phyloP scores from a whole-genome alignment of 169 alveolate genomes.

The Neospora caninum region DNA sequence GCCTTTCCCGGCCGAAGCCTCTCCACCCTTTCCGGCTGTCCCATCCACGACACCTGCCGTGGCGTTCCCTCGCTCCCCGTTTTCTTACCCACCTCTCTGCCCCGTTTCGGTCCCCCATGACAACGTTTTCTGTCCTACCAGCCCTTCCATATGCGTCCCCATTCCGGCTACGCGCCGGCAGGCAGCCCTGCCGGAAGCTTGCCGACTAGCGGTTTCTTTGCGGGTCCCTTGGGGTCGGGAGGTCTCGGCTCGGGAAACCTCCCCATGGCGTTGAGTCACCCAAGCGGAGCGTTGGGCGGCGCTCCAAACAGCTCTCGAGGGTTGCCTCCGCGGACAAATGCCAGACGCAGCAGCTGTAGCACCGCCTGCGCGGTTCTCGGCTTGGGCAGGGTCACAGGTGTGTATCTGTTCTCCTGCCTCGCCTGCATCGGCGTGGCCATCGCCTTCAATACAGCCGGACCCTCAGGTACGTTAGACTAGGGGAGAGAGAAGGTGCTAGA shows the following conservation, averaged over 20 bases:
- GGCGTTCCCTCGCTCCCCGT: background rate
- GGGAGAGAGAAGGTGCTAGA: too few species aligned
- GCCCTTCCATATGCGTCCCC: background rate
- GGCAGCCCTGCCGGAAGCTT: background rate
- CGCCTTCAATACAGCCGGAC: constrained; percentile 3
- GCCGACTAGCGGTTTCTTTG: background rate
- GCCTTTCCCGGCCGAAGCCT: background rate
- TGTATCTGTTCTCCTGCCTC: background rate
- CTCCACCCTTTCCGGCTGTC: background rate
- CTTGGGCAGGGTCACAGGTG: constrained; percentile 9
- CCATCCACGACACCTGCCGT: background rate
- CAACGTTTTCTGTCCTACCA: background rate
- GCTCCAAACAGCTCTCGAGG: background rate
- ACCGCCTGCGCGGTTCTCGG: constrained; percentile 34
- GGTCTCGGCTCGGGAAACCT: background rate
- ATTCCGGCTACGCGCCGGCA: background rate
- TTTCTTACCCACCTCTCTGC: background rate
- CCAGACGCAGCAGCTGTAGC: constrained; percentile 9
- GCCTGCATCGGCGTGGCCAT: background rate
- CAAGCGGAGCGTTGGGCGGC: background rate
- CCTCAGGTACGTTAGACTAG: background rate
- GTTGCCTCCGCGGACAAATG: background rate
- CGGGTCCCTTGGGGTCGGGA: background rate
- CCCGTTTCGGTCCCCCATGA: background rate
- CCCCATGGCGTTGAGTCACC: background rate